Conservation (phyloP, 2,329 filamentous ascomycete species). For the Fusarium sulawesiense region DNA sequence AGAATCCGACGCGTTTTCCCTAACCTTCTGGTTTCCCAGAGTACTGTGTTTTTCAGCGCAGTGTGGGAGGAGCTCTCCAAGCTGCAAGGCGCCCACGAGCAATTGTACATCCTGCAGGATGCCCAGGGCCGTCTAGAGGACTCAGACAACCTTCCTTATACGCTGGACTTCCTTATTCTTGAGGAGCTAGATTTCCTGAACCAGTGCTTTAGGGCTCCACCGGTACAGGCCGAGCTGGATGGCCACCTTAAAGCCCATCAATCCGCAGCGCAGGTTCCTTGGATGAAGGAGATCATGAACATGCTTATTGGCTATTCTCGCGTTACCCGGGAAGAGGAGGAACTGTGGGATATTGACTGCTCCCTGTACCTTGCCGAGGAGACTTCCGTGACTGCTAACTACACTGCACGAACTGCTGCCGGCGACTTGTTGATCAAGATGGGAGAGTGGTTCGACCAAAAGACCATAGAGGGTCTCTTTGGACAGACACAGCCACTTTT, state of each 20-base stretch:
- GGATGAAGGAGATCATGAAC: constrained; percentile 90
- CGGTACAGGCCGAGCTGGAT: constrained; percentile 90
- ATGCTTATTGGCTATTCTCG: constrained; percentile 87
- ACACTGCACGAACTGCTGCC: constrained; percentile 91
- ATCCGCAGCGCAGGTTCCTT: constrained; percentile 73
- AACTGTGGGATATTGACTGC: constrained; percentile 95
- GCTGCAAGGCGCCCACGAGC: constrained; percentile 78
- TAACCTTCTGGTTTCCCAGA: constrained; percentile 83
- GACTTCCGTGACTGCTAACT: constrained; percentile 93
- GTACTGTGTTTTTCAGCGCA: constrained; percentile 82
- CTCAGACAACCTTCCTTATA: constrained; percentile 91
- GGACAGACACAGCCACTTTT: constrained; percentile 82
- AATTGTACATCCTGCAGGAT: constrained; percentile 87
- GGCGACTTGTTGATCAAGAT: constrained; percentile 93
- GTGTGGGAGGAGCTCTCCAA: constrained; percentile 89
- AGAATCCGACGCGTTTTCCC: constrained; percentile 89
- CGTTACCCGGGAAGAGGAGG: constrained; percentile 92
- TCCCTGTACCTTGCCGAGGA: constrained; percentile 96
- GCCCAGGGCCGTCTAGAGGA: constrained; percentile 90
- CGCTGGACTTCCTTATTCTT: constrained; percentile 89
- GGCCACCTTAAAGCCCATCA: constrained; percentile 74
- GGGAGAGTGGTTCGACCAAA: constrained; percentile 85
- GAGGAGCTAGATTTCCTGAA: constrained; percentile 97
- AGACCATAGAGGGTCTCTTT: constrained; percentile 81
- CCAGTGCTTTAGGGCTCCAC: constrained; percentile 86